phyloP scores from a whole-genome alignment of 257 asterid species.

The Scutellaria baicalensis region DNA sequence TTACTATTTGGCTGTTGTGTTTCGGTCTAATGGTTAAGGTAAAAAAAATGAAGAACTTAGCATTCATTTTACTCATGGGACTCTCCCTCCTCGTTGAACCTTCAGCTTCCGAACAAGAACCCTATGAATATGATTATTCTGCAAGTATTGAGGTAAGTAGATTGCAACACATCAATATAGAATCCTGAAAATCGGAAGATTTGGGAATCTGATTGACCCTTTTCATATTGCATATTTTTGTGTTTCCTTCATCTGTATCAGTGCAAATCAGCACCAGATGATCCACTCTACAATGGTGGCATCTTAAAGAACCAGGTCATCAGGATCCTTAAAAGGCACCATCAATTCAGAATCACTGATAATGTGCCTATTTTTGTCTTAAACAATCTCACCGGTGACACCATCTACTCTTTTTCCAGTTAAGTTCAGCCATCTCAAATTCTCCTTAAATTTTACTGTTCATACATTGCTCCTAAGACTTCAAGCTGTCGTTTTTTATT shows the following conservation, averaged over 20 bases:
- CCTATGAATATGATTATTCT: slow-evolving; percentile 31
- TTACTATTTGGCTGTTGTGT: not conserved
- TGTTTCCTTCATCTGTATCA: slow-evolving; percentile 11
- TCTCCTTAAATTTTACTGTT: not conserved
- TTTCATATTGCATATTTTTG: not conserved
- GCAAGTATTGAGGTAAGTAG: slow-evolving; percentile 32
- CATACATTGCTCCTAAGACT: not conserved
- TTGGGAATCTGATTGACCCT: not conserved
- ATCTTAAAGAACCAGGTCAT: slow-evolving; percentile 25
- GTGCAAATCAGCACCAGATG: slow-evolving; percentile 50
- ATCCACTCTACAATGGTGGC: slow-evolving; percentile 57
- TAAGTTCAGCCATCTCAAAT: slow-evolving; percentile 15
- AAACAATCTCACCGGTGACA: slow-evolving; percentile 36
- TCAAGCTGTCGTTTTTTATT: not conserved
- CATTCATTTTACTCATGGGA: not conserved
- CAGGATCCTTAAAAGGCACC: not conserved
- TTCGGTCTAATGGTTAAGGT: not conserved
- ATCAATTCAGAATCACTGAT: not conserved
- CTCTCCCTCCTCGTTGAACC: not conserved
- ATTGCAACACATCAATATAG: not conserved
- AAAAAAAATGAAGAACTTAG: slow-evolving; percentile 10
- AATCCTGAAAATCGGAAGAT: not conserved
- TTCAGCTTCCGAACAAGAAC: not conserved
- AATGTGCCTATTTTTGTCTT: slow-evolving; percentile 24
- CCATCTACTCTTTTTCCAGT: slow-evolving; percentile 56